Base-by-base conservation (phyloP, 768 basidiomycete species). In the Suillus subluteus region DNA sequence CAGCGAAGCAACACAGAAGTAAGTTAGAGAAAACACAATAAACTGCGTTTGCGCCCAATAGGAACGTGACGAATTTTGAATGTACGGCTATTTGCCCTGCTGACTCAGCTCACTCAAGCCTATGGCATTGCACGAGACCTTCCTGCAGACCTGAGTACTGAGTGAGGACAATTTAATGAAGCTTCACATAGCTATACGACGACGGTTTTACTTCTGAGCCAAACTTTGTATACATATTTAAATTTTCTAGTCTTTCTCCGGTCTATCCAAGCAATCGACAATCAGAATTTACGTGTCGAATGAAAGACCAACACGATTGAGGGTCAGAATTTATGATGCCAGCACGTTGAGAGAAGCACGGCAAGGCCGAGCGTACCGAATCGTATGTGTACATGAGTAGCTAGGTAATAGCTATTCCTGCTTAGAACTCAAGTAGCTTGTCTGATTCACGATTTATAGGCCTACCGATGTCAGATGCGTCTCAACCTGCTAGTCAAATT, bases 1-100 rank as follows among this genome's bases (percentile, higher is more conserved):
- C 37, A 62, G 18, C 58, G 63, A 64, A 41, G 35, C 56, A 63
- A n/a, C 11, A 37, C 46, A 44, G 26, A 62, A 23, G 63, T 41
- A 58, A 59, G 26, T 30, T 54, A 26, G 26, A 64, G 40, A 41
- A 6, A 15, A 40, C 32, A 43, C 26, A 21, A 41, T 61, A 37
- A 9, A 41, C 23, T 26, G 41, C 1, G 6, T 32, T 52, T 61
- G 16, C 58, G 6, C 40, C 40, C 26, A 61, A 41, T 61, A 18
- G 18, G 16, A 41, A 21, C 30, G 41, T 41, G 59, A 61, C 41
- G 41, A 61, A 61, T 61, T 61, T 61, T 61, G 59, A 43, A 61
- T 61, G 59, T 61, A 61, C 59, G 6, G 30, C 18, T 61, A 21
- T 61, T 61, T 61, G 41, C 26, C 18, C 41, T 43, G 59, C 59